Evolutionary conservation across 805 yeast genomes (phyloP).

Genomic region (Candida palmyrensis): DNA sequence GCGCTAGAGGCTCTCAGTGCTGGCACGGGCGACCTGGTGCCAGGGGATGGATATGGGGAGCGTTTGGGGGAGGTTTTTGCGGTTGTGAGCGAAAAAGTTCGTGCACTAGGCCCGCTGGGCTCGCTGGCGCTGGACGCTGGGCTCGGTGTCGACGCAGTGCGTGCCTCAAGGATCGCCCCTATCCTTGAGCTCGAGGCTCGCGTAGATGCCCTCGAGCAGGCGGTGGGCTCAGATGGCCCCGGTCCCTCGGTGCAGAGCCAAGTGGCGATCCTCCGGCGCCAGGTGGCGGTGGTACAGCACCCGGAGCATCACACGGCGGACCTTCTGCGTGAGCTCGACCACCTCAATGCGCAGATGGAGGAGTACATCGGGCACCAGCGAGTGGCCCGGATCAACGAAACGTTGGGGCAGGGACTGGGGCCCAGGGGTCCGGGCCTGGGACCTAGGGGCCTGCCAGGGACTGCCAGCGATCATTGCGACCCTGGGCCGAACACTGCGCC

Average conservation of each 20-base stretch:
- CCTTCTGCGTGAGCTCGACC: conserved; percentile 19
- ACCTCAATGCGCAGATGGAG: conserved; percentile 23
- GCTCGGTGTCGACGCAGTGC: not conserved
- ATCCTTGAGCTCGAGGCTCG: conserved; percentile 4
- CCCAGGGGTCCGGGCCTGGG: conserved; percentile 1
- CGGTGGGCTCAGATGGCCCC: too few species aligned
- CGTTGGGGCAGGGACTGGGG: conserved; percentile 2
- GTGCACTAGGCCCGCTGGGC: too few species aligned
- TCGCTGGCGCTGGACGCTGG: not conserved
- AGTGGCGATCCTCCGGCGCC: conserved; percentile 27
- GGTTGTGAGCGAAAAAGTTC: too few species aligned
- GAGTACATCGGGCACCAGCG: conserved; percentile 15
- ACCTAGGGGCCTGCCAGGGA: conserved; percentile 2
- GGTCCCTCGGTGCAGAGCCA: conserved; percentile 19
- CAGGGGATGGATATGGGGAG: too few species aligned
- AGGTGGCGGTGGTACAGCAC: conserved; percentile 27
- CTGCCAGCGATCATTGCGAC: conserved; percentile 2
- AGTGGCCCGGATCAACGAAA: conserved; percentile 7
- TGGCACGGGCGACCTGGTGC: too few species aligned
- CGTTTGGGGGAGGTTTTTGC: too few species aligned
- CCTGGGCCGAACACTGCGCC: too few species aligned
- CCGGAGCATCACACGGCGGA: conserved; percentile 25
- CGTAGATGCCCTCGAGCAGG: conserved; percentile 1
- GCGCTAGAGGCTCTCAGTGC: conserved; percentile 4
- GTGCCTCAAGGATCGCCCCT: not conserved